Evolutionary conservation across 192 early-diverging fungal species (phyloP).

Genomic region (Rhizoclosmatium sp.): DNA sequence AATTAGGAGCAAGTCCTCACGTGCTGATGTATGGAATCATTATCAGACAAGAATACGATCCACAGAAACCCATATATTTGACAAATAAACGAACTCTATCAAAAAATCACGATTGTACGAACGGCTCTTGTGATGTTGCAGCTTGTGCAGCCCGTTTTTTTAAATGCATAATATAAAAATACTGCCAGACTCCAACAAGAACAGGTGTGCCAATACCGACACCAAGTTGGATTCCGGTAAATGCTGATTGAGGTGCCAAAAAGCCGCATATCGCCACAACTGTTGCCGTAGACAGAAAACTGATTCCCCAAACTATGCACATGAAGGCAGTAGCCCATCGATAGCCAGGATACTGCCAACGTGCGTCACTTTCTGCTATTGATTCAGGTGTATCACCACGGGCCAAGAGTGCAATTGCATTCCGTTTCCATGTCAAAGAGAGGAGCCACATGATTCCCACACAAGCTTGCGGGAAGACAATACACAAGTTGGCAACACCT

Average conservation of each 20-base stretch:
- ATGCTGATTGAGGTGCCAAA: no score
- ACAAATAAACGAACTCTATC: background rate
- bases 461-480: background rate
- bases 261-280: no score
- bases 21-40: no score
- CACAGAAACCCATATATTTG: background rate
- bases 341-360: background rate
- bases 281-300: no score
- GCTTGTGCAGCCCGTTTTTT: no score
- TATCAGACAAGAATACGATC: background rate
- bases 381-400: background rate
- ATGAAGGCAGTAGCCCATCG: background rate
- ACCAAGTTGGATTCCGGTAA: no score
- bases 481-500: background rate
- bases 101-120: background rate
- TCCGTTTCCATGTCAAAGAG: background rate
- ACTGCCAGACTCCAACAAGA: no score
- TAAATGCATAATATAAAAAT: no score
- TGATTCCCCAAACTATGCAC: no score
- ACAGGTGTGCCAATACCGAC: no score
- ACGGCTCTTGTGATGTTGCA: no score
- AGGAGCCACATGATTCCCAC: background rate
- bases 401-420: constrained; percentile 1
- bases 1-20: no score
- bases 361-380: background rate